These are phyloP conservation scores for Kurtzmaniella cleridarum DNA, from an alignment of 805 yeast genomes.

Conservation along the genomic window DNA sequence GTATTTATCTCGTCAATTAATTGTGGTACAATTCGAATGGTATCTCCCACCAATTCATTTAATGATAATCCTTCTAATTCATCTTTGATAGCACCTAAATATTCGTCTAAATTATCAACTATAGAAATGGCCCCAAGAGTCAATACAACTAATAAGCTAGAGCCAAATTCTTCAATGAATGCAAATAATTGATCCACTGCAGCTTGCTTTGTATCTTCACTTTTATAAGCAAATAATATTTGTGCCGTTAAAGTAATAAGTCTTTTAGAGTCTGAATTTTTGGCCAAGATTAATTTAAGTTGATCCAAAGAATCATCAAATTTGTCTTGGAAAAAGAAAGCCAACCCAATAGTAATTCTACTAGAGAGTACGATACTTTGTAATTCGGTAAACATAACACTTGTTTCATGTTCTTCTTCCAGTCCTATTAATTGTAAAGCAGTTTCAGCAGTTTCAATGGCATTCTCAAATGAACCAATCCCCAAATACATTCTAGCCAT, in stretches of 20 bases:
- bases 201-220: conserved; percentile 71
- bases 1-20: conserved; percentile 48
- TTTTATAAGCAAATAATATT: conserved; percentile 70
- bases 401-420: conserved; percentile 20
- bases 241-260: conserved; percentile 74
- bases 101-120: conserved; percentile 52
- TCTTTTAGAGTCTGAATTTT: conserved; percentile 53
- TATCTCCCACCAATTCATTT: conserved; percentile 44
- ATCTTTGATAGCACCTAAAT: conserved; percentile 57
- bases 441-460: conserved; percentile 57
- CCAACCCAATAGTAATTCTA: conserved; percentile 65
- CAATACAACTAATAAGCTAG: conserved; percentile 61
- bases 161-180: conserved; percentile 58
- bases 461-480: conserved; percentile 43
- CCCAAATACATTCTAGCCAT: conserved; percentile 71
- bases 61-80: conserved; percentile 56
- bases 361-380: conserved; percentile 45
- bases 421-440: conserved; percentile 46
- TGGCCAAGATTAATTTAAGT: conserved; percentile 54
- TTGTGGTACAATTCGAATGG: conserved; percentile 50
- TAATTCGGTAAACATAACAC: conserved; percentile 10
- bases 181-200: conserved; percentile 79
- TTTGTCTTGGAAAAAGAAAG: conserved; percentile 57
- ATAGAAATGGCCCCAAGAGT: conserved; percentile 78
- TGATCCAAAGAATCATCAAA: conserved; percentile 63